Evolutionary conservation across 345 rosid species (phyloP).

Genomic region (Fremontodendron californicum): DNA sequence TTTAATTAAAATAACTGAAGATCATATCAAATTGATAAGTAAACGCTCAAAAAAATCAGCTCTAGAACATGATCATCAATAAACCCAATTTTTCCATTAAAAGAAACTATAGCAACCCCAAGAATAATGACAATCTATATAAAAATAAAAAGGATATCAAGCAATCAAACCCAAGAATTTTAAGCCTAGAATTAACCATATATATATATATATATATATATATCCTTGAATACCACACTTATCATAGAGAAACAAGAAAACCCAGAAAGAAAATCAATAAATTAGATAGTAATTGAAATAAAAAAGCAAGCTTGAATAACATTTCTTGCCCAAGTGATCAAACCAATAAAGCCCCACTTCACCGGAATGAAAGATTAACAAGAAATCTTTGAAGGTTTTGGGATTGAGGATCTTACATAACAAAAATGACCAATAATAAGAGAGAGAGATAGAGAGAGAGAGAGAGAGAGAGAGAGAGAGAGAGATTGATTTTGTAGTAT

Average conservation of each 20-base stretch:
- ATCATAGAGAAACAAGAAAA: background rate
- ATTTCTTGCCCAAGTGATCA: background rate
- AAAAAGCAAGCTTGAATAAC: background rate
- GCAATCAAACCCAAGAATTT: background rate
- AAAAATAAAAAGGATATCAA: background rate
- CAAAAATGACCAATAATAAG: background rate
- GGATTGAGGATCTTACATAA: background rate
- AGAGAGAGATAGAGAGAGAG: too few relatives aligned
- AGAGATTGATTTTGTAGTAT: background rate
- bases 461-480: background rate
- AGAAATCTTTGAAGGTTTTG: background rate
- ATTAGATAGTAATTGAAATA: background rate
- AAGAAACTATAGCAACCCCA: background rate
- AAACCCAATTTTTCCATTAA: background rate
- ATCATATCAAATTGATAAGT: slow-evolving; percentile 15
- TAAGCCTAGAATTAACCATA: background rate
- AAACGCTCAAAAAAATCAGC: background rate
- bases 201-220: background rate
- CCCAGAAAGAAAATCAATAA: background rate
- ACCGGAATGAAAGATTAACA: background rate
- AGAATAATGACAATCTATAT: background rate
- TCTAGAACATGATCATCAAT: background rate
- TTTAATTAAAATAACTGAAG: background rate
- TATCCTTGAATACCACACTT: background rate
- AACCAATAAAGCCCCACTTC: background rate